A percentile compares a stretch with the other conserved stretches of the same genome.
Evolutionary conservation across 331 rosid genomes (phyloP).

Genomic region (Acacia pycnantha): DNA sequence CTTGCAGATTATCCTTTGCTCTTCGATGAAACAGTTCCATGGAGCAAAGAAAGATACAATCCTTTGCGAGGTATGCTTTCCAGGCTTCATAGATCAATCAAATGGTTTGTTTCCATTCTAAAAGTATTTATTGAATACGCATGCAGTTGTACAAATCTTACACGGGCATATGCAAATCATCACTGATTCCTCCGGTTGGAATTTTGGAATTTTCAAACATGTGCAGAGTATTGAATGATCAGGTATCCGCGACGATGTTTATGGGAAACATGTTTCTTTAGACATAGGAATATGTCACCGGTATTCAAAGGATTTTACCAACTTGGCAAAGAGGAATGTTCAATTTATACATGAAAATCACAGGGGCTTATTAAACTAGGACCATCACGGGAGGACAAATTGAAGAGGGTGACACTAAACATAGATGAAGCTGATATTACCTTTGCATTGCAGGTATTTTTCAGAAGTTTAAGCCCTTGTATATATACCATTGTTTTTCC

Average conservation of each 20-base stretch:
- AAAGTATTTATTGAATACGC: background rate
- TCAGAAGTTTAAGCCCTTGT: background rate
- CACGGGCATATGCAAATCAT: slow-evolving; percentile 60
- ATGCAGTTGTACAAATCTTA: slow-evolving; percentile 87
- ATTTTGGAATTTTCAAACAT: slow-evolving; percentile 73
- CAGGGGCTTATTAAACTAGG: slow-evolving; percentile 93
- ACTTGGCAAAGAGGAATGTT: background rate
- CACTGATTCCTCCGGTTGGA: slow-evolving; percentile 68
- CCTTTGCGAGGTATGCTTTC: slow-evolving; percentile 67
- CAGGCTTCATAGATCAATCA: background rate
- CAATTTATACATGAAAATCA: slow-evolving; percentile 14
- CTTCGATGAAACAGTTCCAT: slow-evolving; percentile 71
- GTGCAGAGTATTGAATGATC: slow-evolving; percentile 85
- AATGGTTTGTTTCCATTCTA: background rate
- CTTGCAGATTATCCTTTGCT: slow-evolving; percentile 78
- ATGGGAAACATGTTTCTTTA: background rate
- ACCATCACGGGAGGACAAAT: slow-evolving; percentile 67
- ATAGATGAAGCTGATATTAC: slow-evolving; percentile 73
- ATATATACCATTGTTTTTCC: background rate
- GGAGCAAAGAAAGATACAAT: slow-evolving; percentile 76
- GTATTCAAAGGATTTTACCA: background rate
- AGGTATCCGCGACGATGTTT: slow-evolving; percentile 47
- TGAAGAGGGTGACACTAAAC: slow-evolving; percentile 64
- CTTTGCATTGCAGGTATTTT: slow-evolving; percentile 78
- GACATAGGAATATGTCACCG: background rate